Base-by-base conservation (phyloP, 2,329 filamentous ascomycete genomes). In the Botryosphaeria dothidea region DNA sequence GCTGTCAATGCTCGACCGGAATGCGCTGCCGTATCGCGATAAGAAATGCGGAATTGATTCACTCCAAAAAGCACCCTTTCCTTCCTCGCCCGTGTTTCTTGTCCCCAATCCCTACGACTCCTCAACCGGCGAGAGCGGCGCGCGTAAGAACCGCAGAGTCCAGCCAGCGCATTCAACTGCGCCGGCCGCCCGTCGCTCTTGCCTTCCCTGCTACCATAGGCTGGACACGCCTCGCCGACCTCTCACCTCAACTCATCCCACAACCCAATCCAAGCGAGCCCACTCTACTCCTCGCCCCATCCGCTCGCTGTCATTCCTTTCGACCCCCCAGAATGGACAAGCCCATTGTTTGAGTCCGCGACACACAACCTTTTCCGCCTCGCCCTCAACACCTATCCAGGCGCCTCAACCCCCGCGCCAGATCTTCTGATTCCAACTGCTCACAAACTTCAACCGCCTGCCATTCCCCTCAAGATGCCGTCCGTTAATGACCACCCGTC, bases 21-120 rank as follows among this genome's bases (percentile, higher is more conserved):
- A 60, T 60, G 56, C 56, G n/a, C n/a, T n/a, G n/a, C n/a, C 54
- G 21, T 8, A 57, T 57, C 29, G 56, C 56, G 56, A 60, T 60
- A 60, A 60, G 56, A 45, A 23, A 58, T 36, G 38, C 54, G 54
- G 19, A 58, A 17, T 45, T 45, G 54, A 23, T 31, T 60, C 43
- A 60, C 25, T 46, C 54, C 31, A 23, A 46, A 46, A 57, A 31
- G 54, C 23, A 21, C 11, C 21, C 38, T 38, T 41, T 21, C n/a
- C 23, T 31, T 21, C n/a, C 29, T 29, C 27, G 15, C 41, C 43
- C 23, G 23, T 27, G 23, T 27, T 29, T 23, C 19, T 29, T 25
- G 17, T 17, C n/a, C 17, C 7, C 38, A 17, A 23, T 25, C 23
- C 34, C 23, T 25, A 9, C 3, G 13, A 13, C 34, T 15, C 23